Conservation (phyloP, 192 early-diverging fungal genomes). For the Coemansia sp. region DNA sequence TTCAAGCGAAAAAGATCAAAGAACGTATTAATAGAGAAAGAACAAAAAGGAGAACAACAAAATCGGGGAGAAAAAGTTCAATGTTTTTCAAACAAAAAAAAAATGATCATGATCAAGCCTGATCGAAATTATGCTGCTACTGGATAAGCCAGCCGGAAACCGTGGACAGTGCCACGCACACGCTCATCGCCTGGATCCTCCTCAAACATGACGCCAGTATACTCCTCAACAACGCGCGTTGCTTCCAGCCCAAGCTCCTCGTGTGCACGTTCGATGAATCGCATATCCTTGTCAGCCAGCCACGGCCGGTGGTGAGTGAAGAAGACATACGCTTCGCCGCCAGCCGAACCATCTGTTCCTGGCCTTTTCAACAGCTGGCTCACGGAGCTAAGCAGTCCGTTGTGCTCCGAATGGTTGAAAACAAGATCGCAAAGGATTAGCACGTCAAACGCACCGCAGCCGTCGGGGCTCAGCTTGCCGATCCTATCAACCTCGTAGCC, state of each 20-base stretch:
- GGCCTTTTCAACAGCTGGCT: conserved; percentile 59
- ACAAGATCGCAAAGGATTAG: conserved; percentile 85
- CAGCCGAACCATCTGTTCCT: neutral
- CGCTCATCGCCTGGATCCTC: conserved; percentile 79
- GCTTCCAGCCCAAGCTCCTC: conserved; percentile 68
- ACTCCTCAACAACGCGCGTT: conserved; percentile 68
- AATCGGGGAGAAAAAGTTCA: neutral
- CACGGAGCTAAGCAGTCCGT: conserved; percentile 71
- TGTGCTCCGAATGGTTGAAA: conserved; percentile 90
- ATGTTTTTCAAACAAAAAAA: neutral
- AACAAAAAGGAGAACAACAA: neutral
- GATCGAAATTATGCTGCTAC: neutral
- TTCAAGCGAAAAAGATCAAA: no score
- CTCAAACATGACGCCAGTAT: conserved; percentile 84
- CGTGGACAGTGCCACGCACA: conserved; percentile 80
- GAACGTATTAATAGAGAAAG: neutral
- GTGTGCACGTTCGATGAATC: conserved; percentile 78
- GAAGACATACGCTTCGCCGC: conserved; percentile 71
- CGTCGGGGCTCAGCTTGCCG: neutral
- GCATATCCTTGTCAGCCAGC: conserved; percentile 74
- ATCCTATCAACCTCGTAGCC: conserved; percentile 46
- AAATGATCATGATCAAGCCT: neutral
- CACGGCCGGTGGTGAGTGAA: conserved; percentile 87
- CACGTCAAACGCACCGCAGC: conserved; percentile 63
- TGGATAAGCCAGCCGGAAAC: conserved; percentile 60